Evolutionary conservation across 2,329 filamentous ascomycete species (phyloP).

Genomic region (Amesomyces nigricolor): DNA sequence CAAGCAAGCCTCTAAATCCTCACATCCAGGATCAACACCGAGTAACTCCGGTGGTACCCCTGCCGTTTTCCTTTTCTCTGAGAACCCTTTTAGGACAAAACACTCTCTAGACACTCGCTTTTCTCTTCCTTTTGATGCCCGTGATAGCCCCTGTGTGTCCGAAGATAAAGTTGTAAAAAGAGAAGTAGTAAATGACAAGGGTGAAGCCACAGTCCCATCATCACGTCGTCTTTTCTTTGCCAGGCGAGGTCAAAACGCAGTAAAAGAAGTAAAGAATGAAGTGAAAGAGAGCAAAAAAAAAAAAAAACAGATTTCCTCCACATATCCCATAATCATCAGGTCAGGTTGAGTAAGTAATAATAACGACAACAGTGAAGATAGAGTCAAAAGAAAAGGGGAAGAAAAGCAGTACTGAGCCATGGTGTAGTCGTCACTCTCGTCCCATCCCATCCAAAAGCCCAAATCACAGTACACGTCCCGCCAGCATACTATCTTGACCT

Average conservation of each 20-base stretch:
- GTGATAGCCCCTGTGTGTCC: not conserved
- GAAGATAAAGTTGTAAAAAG: not conserved
- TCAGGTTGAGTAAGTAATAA: not conserved
- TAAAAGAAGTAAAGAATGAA: slow-evolving; percentile 16
- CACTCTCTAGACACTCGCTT: not conserved
- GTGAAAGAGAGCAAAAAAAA: slow-evolving; percentile 17
- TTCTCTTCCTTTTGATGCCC: not conserved
- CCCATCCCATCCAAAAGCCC: too few species aligned
- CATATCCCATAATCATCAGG: not conserved
- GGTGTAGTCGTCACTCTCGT: too few species aligned
- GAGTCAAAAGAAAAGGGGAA: slow-evolving; percentile 11
- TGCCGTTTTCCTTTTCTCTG: not conserved
- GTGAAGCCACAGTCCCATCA: not conserved
- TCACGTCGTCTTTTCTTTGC: not conserved
- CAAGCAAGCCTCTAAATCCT: not conserved
- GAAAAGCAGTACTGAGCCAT: too few species aligned
- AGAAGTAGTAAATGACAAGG: slow-evolving; percentile 20
- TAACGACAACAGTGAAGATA: not conserved
- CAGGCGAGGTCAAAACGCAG: slow-evolving; percentile 1
- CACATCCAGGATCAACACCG: not conserved
- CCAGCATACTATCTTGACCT: too few species aligned
- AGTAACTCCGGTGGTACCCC: not conserved
- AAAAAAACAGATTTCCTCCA: slow-evolving; percentile 16
- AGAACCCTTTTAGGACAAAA: not conserved
- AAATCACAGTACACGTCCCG: too few species aligned